Base-by-base conservation (phyloP, 371 early-diverging fungal species). In the Mortierella sp. region DNA sequence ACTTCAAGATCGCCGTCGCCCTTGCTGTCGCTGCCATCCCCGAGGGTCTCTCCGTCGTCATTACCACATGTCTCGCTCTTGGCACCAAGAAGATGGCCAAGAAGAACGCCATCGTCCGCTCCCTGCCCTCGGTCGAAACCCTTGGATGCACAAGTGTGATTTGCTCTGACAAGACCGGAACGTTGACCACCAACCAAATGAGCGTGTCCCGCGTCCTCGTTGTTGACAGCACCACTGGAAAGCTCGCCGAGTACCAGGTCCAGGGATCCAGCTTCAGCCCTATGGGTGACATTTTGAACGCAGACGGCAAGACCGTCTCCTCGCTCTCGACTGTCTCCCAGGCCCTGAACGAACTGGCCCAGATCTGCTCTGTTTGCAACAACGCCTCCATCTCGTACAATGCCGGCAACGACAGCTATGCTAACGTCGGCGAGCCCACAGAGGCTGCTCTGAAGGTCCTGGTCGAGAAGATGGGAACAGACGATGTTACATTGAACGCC, bases 11-110 rank as follows among this genome's bases (percentile, higher is more conserved):
- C 54, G 98, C 98, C 26, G 98, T 99, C 54, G 97, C 99, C 9
- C 83, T 99, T 62, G 99, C 99, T 47, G 99, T 99, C n/a, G 98
- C 99, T 49, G 99, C 98, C 51, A 98, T 99, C 69, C 99, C 99
- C 54, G 99, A 99, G 87, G 99, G 99, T 55, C 81, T 99, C 39
- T 94, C 97, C 17, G 97, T 97, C 49, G 95, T 98, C 55, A 98
- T 99, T 60, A 97, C 99, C 26, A 96, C 97, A 42, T 97, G 97
- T 78, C 86, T 99, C 56, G 97, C 98, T 31, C 86, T 97, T 43
- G 99, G 97, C 52, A 96, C 98, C 51, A 93, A 94, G 78, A 93
- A 93, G 80, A 97, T 99, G 99, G 98, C 99, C 50, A 88, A 89
- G 54, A 90, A 95, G 80, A 93, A 95, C 60, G 99, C 98, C n/a